phyloP scores from a whole-genome alignment of 768 basidiomycete genomes.

The Mycena belliarum region DNA sequence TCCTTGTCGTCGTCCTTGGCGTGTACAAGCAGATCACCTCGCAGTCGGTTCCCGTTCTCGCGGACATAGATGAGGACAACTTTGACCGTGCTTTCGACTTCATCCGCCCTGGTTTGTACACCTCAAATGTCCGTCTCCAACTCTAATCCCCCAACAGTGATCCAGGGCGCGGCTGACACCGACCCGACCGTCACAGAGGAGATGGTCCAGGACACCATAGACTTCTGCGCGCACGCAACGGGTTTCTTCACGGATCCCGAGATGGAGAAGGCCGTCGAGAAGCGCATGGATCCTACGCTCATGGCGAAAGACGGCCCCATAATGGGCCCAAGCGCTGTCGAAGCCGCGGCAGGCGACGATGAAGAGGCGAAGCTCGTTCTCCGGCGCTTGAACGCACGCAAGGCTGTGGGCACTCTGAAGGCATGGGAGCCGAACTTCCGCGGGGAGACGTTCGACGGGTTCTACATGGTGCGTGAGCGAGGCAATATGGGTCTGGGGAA shows the following conservation, averaged over 20 bases:
- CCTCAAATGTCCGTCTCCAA: not conserved
- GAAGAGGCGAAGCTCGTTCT: no score
- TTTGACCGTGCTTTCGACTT: constrained; percentile 50
- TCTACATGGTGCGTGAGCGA: constrained; percentile 18
- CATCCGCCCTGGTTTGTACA: constrained; percentile 32
- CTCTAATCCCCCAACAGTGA: not conserved
- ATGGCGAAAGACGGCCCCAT: not conserved
- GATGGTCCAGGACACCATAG: not conserved
- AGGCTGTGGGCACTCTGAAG: no score
- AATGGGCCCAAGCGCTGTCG: not conserved
- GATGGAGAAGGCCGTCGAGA: not conserved
- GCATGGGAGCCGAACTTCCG: constrained; percentile 23
- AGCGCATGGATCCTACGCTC: not conserved
- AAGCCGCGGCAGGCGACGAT: no score
- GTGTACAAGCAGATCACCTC: constrained; percentile 50
- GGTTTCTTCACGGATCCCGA: not conserved
- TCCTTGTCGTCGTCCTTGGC: constrained; percentile 48
- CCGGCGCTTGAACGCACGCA: no score
- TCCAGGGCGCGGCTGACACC: not conserved
- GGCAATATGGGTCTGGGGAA: constrained; percentile 22
- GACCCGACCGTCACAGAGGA: not conserved
- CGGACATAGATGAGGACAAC: constrained; percentile 47
- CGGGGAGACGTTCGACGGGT: constrained; percentile 20
- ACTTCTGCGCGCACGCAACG: not conserved
- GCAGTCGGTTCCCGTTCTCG: constrained; percentile 38